phyloP scores from a whole-genome alignment of 306 rosid genomes.

The Prosopis cineraria region DNA sequence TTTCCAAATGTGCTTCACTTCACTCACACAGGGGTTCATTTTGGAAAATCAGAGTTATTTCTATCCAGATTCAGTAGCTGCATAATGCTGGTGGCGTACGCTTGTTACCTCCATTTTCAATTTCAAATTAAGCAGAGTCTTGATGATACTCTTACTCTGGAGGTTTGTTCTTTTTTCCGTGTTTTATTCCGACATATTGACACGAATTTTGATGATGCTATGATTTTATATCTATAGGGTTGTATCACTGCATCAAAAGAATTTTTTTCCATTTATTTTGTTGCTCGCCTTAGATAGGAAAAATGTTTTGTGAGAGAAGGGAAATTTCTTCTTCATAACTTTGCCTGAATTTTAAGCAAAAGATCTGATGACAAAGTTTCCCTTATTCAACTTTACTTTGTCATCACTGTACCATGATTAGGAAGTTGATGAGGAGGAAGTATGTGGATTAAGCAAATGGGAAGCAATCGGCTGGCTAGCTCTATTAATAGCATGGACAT shows the following conservation, averaged over 20 bases:
- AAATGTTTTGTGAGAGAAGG: background rate
- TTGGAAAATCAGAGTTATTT: conserved; percentile 65
- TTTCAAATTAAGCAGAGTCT: conserved; percentile 58
- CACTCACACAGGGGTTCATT: conserved; percentile 73
- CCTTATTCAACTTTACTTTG: conserved; percentile 12
- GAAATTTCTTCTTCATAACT: background rate
- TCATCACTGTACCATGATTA: conserved; percentile 28
- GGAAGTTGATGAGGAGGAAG: conserved; percentile 52
- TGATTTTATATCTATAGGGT: too few species aligned
- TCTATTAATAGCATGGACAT: conserved; percentile 72
- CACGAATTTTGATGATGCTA: too few species aligned
- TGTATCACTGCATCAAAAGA: too few species aligned
- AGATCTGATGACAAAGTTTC: background rate
- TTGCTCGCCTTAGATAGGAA: conserved; percentile 9
- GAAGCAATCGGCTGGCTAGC: conserved; percentile 87
- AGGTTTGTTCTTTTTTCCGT: conserved; percentile 53
- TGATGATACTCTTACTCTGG: conserved; percentile 47
- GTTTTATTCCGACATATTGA: background rate
- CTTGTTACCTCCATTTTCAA: conserved; percentile 80
- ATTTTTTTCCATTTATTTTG: too few species aligned
- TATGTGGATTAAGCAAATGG: conserved; percentile 61
- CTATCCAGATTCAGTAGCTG: conserved; percentile 89
- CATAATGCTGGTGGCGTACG: conserved; percentile 76
- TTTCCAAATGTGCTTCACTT: conserved; percentile 88
- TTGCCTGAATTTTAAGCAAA: background rate